Percentiles rank a stretch among this genome's conserved stretches.
phyloP scores from a whole-genome alignment of 768 basidiomycete genomes.

The Cubamyces sp. region DNA sequence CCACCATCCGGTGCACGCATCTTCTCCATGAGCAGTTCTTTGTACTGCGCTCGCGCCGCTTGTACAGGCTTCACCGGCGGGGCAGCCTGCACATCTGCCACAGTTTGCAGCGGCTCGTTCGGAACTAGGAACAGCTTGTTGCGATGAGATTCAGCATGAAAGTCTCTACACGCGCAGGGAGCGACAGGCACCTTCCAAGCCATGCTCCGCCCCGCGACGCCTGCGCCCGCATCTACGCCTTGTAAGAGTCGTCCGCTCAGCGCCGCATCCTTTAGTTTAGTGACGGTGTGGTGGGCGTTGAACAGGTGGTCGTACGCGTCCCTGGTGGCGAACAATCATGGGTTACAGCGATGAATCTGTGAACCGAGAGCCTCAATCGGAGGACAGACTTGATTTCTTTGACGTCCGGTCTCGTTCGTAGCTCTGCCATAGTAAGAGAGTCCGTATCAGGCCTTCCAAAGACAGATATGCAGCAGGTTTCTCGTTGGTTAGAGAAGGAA shows the following conservation, averaged over 20 bases:
- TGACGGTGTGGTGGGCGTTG: conserved; percentile 54
- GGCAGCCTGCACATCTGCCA: conserved; percentile 40
- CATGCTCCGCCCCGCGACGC: conserved; percentile 75
- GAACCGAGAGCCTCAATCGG: conserved; percentile 32
- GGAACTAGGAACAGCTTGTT: conserved; percentile 69
- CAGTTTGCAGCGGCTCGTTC: conserved; percentile 64
- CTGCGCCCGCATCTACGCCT: conserved; percentile 43
- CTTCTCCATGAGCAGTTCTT: conserved; percentile 61
- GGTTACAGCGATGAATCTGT: conserved; percentile 32
- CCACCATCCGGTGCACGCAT: conserved; percentile 87
- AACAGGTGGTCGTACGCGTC: conserved; percentile 51
- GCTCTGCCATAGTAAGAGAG: conserved; percentile 25
- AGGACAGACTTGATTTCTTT: conserved; percentile 40
- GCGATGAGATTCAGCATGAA: neutral
- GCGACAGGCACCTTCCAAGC: conserved; percentile 74
- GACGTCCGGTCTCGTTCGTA: conserved; percentile 32
- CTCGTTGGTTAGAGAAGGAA: neutral
- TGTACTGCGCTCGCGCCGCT: conserved; percentile 58
- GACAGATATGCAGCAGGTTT: neutral
- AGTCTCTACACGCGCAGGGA: conserved; percentile 14
- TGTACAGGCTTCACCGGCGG: conserved; percentile 43
- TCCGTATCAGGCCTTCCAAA: neutral
- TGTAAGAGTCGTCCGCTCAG: conserved; percentile 62
- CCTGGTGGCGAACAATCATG: conserved; percentile 36
- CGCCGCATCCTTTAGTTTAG: conserved; percentile 69